A percentile compares a stretch with the other conserved stretches of the same genome.
Evolutionary conservation across 192 early-diverging fungal genomes (phyloP).

Genomic region (Martensiomyces pterosporus): DNA sequence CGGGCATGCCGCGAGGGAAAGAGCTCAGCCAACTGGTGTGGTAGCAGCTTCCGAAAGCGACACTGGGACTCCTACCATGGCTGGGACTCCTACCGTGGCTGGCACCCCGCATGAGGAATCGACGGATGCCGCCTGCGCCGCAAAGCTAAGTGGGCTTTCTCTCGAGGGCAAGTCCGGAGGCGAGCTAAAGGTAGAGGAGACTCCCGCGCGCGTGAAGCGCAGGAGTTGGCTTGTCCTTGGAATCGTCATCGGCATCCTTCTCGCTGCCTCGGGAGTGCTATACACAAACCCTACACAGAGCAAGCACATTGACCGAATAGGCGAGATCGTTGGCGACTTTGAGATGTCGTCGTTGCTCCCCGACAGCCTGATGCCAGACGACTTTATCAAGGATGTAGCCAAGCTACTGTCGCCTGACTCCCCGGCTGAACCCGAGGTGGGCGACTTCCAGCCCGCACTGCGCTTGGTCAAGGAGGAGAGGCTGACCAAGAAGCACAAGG

Average conservation of each 20-base stretch:
- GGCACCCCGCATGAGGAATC: constrained; percentile 16
- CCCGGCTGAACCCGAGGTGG: constrained; percentile 5
- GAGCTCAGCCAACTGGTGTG: too few species aligned
- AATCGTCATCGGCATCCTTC: constrained; percentile 54
- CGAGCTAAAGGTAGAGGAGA: constrained; percentile 2
- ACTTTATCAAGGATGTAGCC: constrained; percentile 66
- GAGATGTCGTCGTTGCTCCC: constrained; percentile 64
- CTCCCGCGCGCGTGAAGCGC: constrained; percentile 19
- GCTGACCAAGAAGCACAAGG: constrained; percentile 49
- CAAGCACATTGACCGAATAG: constrained; percentile 50
- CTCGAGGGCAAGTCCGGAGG: constrained; percentile 5
- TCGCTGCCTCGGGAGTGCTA: constrained; percentile 42
- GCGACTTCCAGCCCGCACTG: constrained; percentile 44
- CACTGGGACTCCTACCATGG: constrained; percentile 1
- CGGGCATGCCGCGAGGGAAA: too few species aligned
- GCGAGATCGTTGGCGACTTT: constrained; percentile 55
- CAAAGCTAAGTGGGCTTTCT: too few species aligned
- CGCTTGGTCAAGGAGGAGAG: constrained; percentile 26
- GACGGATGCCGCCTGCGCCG: neutral
- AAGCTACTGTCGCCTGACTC: constrained; percentile 44
- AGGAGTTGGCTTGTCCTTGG: constrained; percentile 55
- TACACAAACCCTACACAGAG: constrained; percentile 47
- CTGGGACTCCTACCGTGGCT: constrained; percentile 20
- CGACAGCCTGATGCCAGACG: constrained; percentile 61
- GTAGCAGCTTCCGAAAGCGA: too few species aligned